These are phyloP conservation scores for Reutealis trisperma DNA, from an alignment of 345 rosid genomes.

Conservation along the genomic window DNA sequence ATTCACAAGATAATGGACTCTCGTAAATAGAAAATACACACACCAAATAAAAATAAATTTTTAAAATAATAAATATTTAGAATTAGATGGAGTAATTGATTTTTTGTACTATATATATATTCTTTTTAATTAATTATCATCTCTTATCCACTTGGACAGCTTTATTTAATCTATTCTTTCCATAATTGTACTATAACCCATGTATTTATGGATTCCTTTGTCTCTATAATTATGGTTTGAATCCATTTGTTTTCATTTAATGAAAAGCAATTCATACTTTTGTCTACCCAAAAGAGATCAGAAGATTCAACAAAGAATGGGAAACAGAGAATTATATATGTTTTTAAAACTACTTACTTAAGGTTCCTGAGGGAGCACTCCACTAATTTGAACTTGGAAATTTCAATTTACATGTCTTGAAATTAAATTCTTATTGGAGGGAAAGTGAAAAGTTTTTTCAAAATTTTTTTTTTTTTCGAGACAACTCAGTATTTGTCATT, in stretches of 20 bases:
- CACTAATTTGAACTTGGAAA: background rate
- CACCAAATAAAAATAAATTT: too few species aligned
- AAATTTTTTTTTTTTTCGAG: too few species aligned
- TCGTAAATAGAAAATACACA: too few species aligned
- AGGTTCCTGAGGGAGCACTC: background rate
- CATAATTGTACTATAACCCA: background rate
- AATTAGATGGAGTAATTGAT: too few species aligned
- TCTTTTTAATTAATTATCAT: background rate
- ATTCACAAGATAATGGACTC: too few species aligned
- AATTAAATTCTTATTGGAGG: background rate
- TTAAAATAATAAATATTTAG: too few species aligned
- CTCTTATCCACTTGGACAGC: background rate
- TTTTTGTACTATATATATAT: too few species aligned
- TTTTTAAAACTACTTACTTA: background rate
- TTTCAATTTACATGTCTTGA: background rate
- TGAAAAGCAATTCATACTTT: background rate
- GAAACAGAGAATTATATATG: background rate
- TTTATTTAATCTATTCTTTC: slow-evolving; percentile 4
- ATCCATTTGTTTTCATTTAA: background rate
- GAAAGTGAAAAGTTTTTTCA: background rate
- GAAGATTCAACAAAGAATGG: background rate
- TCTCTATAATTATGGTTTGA: background rate
- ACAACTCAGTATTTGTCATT: too few species aligned
- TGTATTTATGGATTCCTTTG: background rate
- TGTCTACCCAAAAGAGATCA: background rate